These are phyloP conservation scores for Exophiala lecanii-corni DNA, from an alignment of 2,329 filamentous ascomycete species.

Conservation along the genomic window DNA sequence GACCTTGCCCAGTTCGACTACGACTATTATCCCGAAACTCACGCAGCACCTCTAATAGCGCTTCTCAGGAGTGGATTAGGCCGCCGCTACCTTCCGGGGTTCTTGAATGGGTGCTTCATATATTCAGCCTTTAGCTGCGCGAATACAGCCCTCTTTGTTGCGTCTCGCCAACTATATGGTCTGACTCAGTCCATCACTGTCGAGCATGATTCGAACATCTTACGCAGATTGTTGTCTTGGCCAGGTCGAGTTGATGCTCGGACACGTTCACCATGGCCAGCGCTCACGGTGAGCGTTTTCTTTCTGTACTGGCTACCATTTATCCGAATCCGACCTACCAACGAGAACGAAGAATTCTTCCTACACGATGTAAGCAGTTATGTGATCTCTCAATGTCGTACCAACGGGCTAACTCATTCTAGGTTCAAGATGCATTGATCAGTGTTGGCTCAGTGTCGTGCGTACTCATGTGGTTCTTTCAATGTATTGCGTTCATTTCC, in stretches of 20 bases:
- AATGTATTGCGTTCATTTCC: constrained; percentile 39
- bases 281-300: constrained; percentile 36
- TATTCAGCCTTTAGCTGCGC: constrained; percentile 31
- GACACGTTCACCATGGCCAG: constrained; percentile 34
- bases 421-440: constrained; percentile 40
- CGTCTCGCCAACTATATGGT: constrained; percentile 33
- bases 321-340: constrained; percentile 37
- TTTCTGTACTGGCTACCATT: constrained; percentile 43
- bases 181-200: constrained; percentile 19
- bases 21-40: background rate
- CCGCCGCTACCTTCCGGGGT: background rate
- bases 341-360: constrained; percentile 8
- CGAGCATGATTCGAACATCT: constrained; percentile 1
- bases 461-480: constrained; percentile 40
- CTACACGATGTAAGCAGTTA: constrained; percentile 17
- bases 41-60: background rate
- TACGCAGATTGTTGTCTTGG: background rate
- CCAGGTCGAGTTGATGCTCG: constrained; percentile 4
- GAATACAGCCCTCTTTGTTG: constrained; percentile 34
- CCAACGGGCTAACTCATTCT: constrained; percentile 1
- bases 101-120: constrained; percentile 31
- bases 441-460: constrained; percentile 36
- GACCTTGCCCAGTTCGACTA: background rate
- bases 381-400: background rate
- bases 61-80: constrained; percentile 6